A percentile compares a stretch with the other conserved stretches of the same genome.
Conservation (phyloP, 192 early-diverging fungal species). For the Coemansia sp. region DNA sequence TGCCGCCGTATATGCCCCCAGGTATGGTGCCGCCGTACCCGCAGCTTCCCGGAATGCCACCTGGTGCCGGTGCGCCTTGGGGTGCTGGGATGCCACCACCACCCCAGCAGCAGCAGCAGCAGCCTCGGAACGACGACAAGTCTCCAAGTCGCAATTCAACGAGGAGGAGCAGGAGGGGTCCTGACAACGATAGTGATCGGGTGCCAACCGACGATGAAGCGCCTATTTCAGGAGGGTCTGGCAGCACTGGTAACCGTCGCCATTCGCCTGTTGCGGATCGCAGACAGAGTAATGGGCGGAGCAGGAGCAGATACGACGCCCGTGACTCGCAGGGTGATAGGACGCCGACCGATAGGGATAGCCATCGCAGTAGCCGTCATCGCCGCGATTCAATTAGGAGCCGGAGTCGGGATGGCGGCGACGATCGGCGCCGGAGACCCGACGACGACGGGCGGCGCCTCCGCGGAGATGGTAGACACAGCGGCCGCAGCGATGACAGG, state of each 20-base stretch:
- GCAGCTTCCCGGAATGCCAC: slow-evolving; percentile 21
- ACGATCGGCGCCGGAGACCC: slow-evolving; percentile 5
- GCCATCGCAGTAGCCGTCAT: slow-evolving; percentile 1
- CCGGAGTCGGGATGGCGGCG: slow-evolving; percentile 1
- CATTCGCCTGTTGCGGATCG: neutral
- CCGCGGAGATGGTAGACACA: neutral
- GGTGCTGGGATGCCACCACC: slow-evolving; percentile 7
- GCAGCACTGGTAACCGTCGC: neutral
- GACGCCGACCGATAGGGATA: neutral
- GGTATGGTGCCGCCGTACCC: slow-evolving; percentile 25
- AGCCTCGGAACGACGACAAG: neutral
- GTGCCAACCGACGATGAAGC: slow-evolving; percentile 8
- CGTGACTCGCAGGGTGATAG: neutral
- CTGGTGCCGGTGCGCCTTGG: slow-evolving; percentile 13
- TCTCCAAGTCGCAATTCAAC: neutral
- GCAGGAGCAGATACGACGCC: slow-evolving; percentile 7
- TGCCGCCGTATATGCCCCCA: slow-evolving; percentile 35
- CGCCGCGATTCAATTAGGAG: neutral
- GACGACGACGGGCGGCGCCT: neutral
- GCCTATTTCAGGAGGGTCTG: slow-evolving; percentile 3
- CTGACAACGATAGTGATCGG: slow-evolving; percentile 13
- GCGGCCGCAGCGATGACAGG: slow-evolving; percentile 6
- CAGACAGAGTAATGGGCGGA: neutral
- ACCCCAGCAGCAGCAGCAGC: slow-evolving; percentile 12
- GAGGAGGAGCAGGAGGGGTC: slow-evolving; percentile 14